Conservation (phyloP, 805 yeast genomes). For the Hagleromyces aurorensis region DNA sequence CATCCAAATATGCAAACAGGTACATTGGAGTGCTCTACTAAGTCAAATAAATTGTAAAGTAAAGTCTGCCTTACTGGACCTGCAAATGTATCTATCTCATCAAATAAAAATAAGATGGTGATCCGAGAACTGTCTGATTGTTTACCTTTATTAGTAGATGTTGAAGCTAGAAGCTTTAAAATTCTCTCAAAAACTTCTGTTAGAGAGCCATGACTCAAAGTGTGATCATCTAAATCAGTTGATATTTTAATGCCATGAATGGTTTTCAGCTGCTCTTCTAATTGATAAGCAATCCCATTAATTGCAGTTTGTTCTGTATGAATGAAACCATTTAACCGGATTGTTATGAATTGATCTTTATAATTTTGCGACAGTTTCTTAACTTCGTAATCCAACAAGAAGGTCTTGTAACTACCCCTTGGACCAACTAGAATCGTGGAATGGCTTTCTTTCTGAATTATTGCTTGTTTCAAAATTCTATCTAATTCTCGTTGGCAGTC, state of each 20-base stretch:
- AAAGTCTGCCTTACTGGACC: conserved; percentile 68
- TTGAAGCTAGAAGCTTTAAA: conserved; percentile 41
- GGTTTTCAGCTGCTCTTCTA: conserved; percentile 43
- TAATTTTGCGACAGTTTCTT: conserved; percentile 35
- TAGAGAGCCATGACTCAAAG: conserved; percentile 45
- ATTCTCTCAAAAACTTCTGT: conserved; percentile 56
- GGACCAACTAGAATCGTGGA: conserved; percentile 80
- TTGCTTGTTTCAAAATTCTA: conserved; percentile 52
- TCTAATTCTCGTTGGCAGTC: conserved; percentile 40
- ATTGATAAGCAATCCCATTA: conserved; percentile 76
- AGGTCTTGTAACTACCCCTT: conserved; percentile 66
- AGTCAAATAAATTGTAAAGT: conserved; percentile 79
- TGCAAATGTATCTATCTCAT: conserved; percentile 78
- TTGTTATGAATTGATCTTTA: conserved; percentile 46
- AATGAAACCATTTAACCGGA: conserved; percentile 59
- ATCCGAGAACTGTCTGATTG: conserved; percentile 30
- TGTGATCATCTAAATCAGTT: conserved; percentile 12
- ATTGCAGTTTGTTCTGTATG: conserved; percentile 75
- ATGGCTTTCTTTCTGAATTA: conserved; percentile 65
- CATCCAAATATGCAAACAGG: conserved; percentile 81
- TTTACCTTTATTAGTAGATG: conserved; percentile 11
- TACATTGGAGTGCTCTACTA: conserved; percentile 59
- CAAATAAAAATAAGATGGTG: conserved; percentile 71
- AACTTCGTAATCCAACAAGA: conserved; percentile 52
- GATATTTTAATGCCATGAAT: conserved; percentile 21